Evolutionary conservation across 352 stramenopile genomes (phyloP).

Genomic region (Sclerospora graminicola): DNA sequence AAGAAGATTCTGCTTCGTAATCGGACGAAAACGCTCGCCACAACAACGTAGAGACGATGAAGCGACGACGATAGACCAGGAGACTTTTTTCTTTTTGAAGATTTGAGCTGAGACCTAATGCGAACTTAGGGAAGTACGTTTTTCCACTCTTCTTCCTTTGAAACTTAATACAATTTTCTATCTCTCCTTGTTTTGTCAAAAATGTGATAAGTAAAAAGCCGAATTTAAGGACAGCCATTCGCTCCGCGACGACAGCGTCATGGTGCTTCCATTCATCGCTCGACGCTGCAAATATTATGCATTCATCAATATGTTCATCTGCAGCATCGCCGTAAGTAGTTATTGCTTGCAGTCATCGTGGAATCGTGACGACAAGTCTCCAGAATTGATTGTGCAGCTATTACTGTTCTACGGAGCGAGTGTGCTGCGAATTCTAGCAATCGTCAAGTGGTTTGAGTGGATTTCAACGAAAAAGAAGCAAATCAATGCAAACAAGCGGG

Average conservation of each 20-base stretch:
- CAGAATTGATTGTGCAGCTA: neutral
- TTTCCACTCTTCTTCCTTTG: no score
- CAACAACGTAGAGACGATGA: neutral
- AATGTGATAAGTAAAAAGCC: no score
- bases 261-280: constrained; percentile 17
- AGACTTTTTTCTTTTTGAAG: constrained; percentile 2
- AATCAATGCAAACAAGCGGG: constrained; percentile 55
- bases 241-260: neutral
- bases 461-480: constrained; percentile 57
- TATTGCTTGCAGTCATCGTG: constrained; percentile 11
- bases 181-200: no score
- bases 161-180: no score
- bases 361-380: neutral
- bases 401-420: constrained; percentile 29
- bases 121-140: no score
- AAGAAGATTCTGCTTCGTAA: constrained; percentile 1
- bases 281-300: constrained; percentile 70
- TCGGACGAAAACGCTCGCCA: neutral
- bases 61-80: neutral
- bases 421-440: constrained; percentile 44
- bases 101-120: no score
- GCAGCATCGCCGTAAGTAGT: constrained; percentile 30
- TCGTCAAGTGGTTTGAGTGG: constrained; percentile 75
- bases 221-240: neutral
- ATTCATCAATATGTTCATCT: constrained; percentile 80